These are phyloP conservation scores for Colletotrichum sp. DNA, from an alignment of 2,329 filamentous ascomycete genomes.

Conservation along the genomic window DNA sequence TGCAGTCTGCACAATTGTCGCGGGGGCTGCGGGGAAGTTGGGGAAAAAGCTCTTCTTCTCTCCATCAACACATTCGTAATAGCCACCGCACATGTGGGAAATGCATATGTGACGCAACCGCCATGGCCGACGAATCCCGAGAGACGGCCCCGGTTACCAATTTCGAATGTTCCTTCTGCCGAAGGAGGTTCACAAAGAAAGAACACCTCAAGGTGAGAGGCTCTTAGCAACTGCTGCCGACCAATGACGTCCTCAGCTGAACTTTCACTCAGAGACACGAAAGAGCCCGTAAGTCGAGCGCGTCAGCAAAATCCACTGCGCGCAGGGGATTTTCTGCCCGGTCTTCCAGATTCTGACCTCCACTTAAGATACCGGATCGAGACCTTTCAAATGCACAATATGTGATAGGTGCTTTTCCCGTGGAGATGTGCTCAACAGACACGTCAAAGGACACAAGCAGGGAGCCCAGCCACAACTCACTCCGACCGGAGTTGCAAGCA, in stretches of 20 bases:
- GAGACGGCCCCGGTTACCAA: neutral
- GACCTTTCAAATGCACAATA: neutral
- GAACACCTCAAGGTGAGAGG: neutral
- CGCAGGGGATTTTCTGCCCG: neutral
- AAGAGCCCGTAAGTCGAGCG: neutral
- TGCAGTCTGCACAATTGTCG: neutral
- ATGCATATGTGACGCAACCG: neutral
- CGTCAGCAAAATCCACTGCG: neutral
- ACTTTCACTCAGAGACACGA: neutral
- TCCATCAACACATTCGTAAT: neutral
- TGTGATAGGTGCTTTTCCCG: neutral
- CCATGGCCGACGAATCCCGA: neutral
- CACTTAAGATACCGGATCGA: neutral
- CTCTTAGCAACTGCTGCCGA: neutral
- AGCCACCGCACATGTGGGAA: neutral
- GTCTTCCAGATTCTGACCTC: neutral
- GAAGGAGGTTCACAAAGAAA: neutral
- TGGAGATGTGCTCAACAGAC: neutral
- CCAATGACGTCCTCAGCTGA: neutral
- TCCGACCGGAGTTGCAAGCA: neutral
- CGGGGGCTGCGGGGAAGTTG: neutral
- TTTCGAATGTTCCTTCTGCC: neutral
- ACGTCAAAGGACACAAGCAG: neutral
- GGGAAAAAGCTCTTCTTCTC: neutral
- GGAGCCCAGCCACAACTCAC: neutral